Conservation (phyloP, 192 early-diverging fungal genomes). For the Entrophospora sp. region DNA sequence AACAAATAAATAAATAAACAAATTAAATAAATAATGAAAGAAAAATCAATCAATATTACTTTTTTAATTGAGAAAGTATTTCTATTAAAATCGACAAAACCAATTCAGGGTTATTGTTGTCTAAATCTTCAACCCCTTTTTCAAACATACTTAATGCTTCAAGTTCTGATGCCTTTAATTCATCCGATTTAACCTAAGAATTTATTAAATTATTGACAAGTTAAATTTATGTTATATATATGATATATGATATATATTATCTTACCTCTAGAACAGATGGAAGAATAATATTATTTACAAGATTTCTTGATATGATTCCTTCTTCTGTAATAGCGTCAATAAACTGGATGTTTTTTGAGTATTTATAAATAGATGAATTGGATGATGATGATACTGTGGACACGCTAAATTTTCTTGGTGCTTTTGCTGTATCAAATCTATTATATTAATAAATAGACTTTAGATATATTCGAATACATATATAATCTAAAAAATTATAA, state of each 20-base stretch:
- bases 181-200: slow-evolving; percentile 27
- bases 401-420: too few relatives aligned
- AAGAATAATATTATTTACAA: too few relatives aligned
- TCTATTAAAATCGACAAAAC: slow-evolving; percentile 29
- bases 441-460: too few relatives aligned
- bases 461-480: too few relatives aligned
- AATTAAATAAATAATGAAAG: too few relatives aligned
- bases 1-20: too few relatives aligned
- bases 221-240: neutral
- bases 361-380: slow-evolving; percentile 16
- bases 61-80: slow-evolving; percentile 29
- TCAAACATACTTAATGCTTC: slow-evolving; percentile 32
- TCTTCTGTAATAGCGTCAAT: slow-evolving; percentile 18
- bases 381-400: slow-evolving; percentile 10
- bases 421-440: too few relatives aligned
- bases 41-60: slow-evolving; percentile 6
- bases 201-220: neutral
- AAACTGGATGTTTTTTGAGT: slow-evolving; percentile 19
- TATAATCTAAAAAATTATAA: too few relatives aligned
- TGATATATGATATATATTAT: neutral
- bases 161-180: slow-evolving; percentile 32
- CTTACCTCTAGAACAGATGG: too few relatives aligned
- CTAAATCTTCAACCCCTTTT: slow-evolving; percentile 32
- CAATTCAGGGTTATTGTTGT: slow-evolving; percentile 31
- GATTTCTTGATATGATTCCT: slow-evolving; percentile 19